phyloP scores from a whole-genome alignment of 257 asterid species.

The Solanum chiquidenum region DNA sequence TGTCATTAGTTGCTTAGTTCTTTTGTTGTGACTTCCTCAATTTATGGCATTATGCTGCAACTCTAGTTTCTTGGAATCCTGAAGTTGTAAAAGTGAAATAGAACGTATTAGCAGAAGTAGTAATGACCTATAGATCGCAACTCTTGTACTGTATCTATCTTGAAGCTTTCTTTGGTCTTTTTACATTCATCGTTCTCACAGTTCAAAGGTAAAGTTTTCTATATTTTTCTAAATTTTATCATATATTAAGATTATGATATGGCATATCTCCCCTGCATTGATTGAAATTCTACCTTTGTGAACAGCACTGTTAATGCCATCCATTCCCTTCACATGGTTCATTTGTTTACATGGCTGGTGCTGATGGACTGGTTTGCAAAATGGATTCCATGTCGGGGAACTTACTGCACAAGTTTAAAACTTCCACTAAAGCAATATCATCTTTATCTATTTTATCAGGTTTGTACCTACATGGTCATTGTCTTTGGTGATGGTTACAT shows the following conservation, averaged over 20 bases:
- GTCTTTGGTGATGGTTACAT: neutral
- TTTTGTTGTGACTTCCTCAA: too few relatives aligned
- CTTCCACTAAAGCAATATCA: too few relatives aligned
- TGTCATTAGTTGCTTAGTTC: too few relatives aligned
- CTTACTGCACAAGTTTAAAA: too few relatives aligned
- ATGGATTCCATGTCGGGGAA: too few relatives aligned
- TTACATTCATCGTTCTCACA: neutral
- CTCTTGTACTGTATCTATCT: neutral
- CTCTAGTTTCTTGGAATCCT: neutral
- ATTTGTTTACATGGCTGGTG: too few relatives aligned
- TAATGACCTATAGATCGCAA: neutral
- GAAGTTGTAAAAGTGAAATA: neutral
- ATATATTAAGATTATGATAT: neutral
- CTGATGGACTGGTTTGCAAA: too few relatives aligned
- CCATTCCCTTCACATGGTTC: too few relatives aligned
- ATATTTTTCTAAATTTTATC: too few relatives aligned
- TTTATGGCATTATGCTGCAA: neutral
- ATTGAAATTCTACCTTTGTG: neutral
- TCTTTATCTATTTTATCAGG: too few relatives aligned
- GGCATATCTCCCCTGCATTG: neutral
- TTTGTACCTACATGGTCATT: neutral
- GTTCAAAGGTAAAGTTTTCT: too few relatives aligned
- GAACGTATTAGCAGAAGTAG: neutral
- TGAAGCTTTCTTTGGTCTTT: neutral
- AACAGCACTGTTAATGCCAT: constrained; percentile 62